Evolutionary conservation across 352 stramenopile genomes (phyloP).

Genomic region (Phytophthora constricta): DNA sequence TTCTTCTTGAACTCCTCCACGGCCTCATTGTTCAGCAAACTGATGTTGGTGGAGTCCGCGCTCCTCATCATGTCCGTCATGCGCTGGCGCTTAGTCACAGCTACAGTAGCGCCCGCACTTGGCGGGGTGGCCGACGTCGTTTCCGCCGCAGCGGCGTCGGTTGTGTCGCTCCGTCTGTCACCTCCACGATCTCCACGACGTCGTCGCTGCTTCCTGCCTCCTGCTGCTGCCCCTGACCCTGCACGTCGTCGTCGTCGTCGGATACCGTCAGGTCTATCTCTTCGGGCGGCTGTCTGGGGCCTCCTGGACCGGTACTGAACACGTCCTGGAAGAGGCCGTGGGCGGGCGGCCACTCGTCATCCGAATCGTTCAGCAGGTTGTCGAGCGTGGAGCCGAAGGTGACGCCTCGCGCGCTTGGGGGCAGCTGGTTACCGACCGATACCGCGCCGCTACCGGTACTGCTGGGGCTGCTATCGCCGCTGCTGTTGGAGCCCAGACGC

Average conservation of each 20-base stretch:
- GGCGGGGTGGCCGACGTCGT: conserved; percentile 38
- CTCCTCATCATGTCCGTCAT: conserved; percentile 52
- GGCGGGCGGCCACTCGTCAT: conserved; percentile 20
- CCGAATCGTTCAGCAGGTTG: conserved; percentile 30
- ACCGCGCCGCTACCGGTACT: background rate
- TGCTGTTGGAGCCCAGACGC: conserved; percentile 4
- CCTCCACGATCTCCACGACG: conserved; percentile 66
- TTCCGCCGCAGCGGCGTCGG: conserved; percentile 44
- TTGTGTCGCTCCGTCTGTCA: conserved; percentile 17
- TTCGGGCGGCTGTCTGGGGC: conserved; percentile 23
- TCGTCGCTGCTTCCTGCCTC: conserved; percentile 42
- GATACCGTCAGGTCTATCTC: conserved; percentile 78
- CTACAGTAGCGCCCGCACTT: conserved; percentile 1
- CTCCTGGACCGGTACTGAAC: background rate
- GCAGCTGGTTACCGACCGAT: background rate
- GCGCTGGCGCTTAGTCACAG: conserved; percentile 32
- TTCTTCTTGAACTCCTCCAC: conserved; percentile 76
- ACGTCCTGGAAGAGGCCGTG: conserved; percentile 12
- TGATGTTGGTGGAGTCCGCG: conserved; percentile 73
- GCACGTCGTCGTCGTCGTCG: conserved; percentile 55
- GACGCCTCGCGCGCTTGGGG: background rate
- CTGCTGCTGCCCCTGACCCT: conserved; percentile 8
- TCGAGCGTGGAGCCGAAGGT: conserved; percentile 14
- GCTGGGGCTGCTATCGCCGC: conserved; percentile 1
- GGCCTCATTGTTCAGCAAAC: conserved; percentile 75